Conservation (phyloP, 2,329 filamentous ascomycete species). For the Ophiostoma sp. region DNA sequence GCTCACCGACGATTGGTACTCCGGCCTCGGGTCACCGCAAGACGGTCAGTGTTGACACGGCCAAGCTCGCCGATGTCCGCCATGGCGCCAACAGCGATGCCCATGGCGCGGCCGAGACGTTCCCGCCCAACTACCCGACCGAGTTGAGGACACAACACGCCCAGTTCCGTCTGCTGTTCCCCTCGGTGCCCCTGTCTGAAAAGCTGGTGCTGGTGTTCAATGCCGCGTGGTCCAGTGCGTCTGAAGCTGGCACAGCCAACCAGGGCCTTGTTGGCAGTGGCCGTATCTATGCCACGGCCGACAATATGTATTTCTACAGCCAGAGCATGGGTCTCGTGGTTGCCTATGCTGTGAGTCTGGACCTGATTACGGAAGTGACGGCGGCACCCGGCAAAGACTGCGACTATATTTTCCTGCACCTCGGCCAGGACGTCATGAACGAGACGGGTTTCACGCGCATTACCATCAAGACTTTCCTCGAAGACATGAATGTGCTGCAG, state of each 20-base stretch:
- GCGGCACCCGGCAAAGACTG: conserved; percentile 86
- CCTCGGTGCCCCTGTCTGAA: conserved; percentile 72
- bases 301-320: conserved; percentile 94
- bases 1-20: conserved; percentile 33
- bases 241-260: conserved; percentile 45
- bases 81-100: neutral
- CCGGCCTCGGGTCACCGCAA: conserved; percentile 43
- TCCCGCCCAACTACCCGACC: conserved; percentile 74
- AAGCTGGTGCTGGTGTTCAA: conserved; percentile 89
- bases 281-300: conserved; percentile 82
- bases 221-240: conserved; percentile 72
- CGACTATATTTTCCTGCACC: conserved; percentile 87
- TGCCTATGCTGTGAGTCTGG: conserved; percentile 73
- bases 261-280: conserved; percentile 64
- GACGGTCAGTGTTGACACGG: conserved; percentile 45
- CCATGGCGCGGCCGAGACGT: conserved; percentile 56
- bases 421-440: conserved; percentile 58
- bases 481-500: conserved; percentile 80
- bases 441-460: conserved; percentile 69
- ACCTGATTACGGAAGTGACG: conserved; percentile 82
- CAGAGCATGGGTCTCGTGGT: conserved; percentile 89
- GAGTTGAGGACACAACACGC: conserved; percentile 84
- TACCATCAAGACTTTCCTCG: conserved; percentile 89
- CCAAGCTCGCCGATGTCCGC: conserved; percentile 36
- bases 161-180: conserved; percentile 91